Conservation (phyloP, 192 early-diverging fungal species). For the Entomortierella beljakovae region DNA sequence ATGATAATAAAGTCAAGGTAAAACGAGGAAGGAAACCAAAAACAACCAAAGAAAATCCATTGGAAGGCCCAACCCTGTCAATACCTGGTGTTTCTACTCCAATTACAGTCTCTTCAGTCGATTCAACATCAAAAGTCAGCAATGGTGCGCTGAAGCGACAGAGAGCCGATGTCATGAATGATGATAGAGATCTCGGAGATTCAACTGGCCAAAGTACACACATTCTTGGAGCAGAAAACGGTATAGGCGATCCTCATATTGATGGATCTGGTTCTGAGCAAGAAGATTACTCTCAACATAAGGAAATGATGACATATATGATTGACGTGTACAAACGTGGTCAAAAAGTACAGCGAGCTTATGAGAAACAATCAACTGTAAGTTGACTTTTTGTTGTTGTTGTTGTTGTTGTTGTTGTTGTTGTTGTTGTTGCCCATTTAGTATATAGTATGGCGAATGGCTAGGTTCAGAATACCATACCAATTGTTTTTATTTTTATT, state of each 20-base stretch:
- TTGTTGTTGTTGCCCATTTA: not conserved
- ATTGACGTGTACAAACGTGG: conserved; percentile 48
- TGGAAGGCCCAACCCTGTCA: conserved; percentile 12
- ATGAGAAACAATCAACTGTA: conserved; percentile 43
- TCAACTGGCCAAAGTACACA: not conserved
- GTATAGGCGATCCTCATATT: not conserved
- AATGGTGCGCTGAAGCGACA: conserved; percentile 23
- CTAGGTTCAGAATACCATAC: no score
- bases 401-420: not conserved
- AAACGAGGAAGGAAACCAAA: conserved; percentile 52
- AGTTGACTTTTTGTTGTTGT: not conserved
- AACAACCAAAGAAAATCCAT: conserved; percentile 28
- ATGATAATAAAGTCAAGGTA: conserved; percentile 27
- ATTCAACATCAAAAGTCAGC: conserved; percentile 1
- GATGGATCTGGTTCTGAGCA: conserved; percentile 24
- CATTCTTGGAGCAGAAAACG: not conserved
- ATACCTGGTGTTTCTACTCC: not conserved
- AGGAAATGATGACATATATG: conserved; percentile 48
- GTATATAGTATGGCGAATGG: no score
- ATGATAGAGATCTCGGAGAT: not conserved
- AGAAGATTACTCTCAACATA: conserved; percentile 36
- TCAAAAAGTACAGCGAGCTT: conserved; percentile 45
- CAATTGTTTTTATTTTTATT: not conserved
- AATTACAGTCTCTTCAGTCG: not conserved
- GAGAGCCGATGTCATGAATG: conserved; percentile 10